Base-by-base conservation (phyloP, 495 filamentous ascomycete genomes). In the Pyronema domesticum region DNA sequence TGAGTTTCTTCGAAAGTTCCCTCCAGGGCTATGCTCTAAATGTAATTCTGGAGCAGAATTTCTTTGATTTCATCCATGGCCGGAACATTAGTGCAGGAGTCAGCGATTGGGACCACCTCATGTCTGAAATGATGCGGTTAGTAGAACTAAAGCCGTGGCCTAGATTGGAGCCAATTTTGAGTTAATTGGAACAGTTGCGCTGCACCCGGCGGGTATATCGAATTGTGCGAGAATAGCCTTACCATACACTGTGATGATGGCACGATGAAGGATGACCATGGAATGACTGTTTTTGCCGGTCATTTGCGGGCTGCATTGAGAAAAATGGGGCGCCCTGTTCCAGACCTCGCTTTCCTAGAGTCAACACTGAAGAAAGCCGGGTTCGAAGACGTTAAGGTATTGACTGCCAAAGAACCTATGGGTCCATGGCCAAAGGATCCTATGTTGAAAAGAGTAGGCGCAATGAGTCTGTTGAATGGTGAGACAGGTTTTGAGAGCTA, bases 11-110 rank as follows among this genome's bases (percentile, higher is more conserved):
- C 46, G 9, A 23, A 6, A 49, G 35, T 9, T 30, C 7, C 9
- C 37, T 40, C n/a, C 8, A 14, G 7, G 10, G 8, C 15, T 9
- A 7, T 11, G 10, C 9, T 34, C 30, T 30, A 49, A 8, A 17
- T 7, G 35, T 7, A n/a, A 7, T 40, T n/a, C 7, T n/a, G n/a
- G 7, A 7, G 15, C 46, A 49, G 46, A 7, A 62, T n/a, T 51
- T 49, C 11, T 72, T 72, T 53, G 69, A 71, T 55, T 69, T 67
- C 36, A 67, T 72, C 18, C 69, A 71, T 51, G 68, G 54, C 55
- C 59, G 68, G 37, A 63, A 56, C 11, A 48, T 71, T 15, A 57
- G 59, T 17, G 68, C 61, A 46, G 59, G 55, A 37, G 58, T 71
- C 34, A 47, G 53, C 13, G 59, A 69, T 55, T 69, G 63, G 67